These are phyloP conservation scores for Quercus bicolor DNA, from an alignment of 306 rosid genomes.

Conservation along the genomic window DNA sequence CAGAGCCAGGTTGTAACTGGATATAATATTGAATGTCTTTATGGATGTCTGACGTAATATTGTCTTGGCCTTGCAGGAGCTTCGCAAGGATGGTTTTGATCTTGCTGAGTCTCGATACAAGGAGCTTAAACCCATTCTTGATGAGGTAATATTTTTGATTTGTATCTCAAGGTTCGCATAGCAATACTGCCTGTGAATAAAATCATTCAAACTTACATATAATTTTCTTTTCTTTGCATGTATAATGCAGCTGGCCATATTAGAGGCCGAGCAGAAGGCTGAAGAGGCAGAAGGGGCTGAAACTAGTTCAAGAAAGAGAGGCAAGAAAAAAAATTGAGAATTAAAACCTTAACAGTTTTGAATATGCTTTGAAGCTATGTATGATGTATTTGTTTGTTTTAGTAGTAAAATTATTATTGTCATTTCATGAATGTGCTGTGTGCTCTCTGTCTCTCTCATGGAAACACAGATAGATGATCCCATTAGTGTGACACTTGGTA, in stretches of 20 bases:
- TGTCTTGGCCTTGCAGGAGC: constrained; percentile 58
- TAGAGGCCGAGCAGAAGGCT: constrained; percentile 93
- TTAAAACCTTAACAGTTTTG: neutral
- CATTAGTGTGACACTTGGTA: too few species aligned
- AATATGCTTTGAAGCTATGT: neutral
- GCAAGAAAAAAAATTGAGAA: constrained; percentile 68
- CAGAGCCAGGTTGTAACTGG: neutral
- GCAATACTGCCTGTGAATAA: neutral
- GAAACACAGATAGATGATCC: too few species aligned
- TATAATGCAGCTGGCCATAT: constrained; percentile 67
- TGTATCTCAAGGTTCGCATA: neutral
- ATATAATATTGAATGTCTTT: constrained; percentile 5
- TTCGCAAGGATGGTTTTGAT: constrained; percentile 97
- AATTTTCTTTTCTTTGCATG: constrained; percentile 13
- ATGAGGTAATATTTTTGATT: constrained; percentile 61
- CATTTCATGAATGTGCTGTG: neutral
- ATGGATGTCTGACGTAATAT: constrained; percentile 15
- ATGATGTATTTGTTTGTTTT: neutral
- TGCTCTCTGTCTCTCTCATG: too few species aligned
- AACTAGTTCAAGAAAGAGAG: constrained; percentile 66
- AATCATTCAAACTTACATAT: neutral
- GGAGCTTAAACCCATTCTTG: constrained; percentile 96
- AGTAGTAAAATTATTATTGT: neutral
- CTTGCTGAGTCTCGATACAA: constrained; percentile 80
- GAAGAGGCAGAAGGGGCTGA: constrained; percentile 86